Evolutionary conservation across 1,139 yeast genomes (phyloP).

Genomic region (Lizanozyma gosingica): DNA sequence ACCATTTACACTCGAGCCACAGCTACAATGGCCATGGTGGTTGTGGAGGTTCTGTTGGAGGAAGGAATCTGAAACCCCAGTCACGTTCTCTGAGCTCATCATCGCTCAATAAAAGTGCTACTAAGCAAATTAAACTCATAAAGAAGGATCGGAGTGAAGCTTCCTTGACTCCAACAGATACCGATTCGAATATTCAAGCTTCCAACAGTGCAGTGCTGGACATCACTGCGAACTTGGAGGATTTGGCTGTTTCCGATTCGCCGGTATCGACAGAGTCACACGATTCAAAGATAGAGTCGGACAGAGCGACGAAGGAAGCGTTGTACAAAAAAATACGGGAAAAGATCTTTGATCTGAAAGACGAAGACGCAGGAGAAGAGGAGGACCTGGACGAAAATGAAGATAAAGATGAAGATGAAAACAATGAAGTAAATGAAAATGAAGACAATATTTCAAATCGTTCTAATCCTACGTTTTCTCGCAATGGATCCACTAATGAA

Average conservation of each 20-base stretch:
- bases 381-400: conserved; percentile 19
- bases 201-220: not conserved
- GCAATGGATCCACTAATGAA: no score
- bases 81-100: not conserved
- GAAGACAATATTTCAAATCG: no score
- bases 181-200: not conserved
- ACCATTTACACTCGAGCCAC: not conserved
- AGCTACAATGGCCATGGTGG: not conserved
- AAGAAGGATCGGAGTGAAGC: not conserved
- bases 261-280: conserved; percentile 1
- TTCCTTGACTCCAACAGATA: not conserved
- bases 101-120: not conserved
- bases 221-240: not conserved
- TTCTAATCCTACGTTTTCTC: no score
- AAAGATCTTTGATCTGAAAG: conserved; percentile 25
- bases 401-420: conserved; percentile 9
- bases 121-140: not conserved
- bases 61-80: no score
- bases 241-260: not conserved
- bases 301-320: conserved; percentile 26
- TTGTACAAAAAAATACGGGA: conserved; percentile 37
- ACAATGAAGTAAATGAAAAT: no score
- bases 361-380: conserved; percentile 17
- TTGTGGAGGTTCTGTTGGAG: no score
- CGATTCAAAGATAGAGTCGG: conserved; percentile 13